These are phyloP conservation scores for Pseudomonodictys pantanalensis DNA, from an alignment of 495 filamentous ascomycete genomes.

Conservation along the genomic window DNA sequence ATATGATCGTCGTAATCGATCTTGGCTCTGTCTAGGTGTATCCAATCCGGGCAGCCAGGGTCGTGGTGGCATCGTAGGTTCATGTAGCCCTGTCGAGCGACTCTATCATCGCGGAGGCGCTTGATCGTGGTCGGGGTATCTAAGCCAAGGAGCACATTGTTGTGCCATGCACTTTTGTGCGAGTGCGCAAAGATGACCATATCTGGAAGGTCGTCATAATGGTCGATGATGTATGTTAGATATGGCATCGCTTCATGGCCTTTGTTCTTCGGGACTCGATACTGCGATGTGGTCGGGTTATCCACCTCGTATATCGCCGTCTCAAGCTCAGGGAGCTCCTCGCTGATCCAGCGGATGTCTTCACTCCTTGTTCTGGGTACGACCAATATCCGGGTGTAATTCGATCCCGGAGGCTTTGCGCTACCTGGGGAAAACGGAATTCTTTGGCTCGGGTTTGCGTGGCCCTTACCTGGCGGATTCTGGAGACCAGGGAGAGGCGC, in stretches of 20 bases:
- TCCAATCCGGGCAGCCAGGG: conserved; percentile 63
- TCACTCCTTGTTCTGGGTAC: conserved; percentile 55
- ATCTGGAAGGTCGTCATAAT: conserved; percentile 32
- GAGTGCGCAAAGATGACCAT: conserved; percentile 27
- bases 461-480: no score
- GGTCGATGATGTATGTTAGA: conserved; percentile 34
- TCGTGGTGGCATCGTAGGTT: conserved; percentile 60
- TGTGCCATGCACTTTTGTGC: conserved; percentile 28
- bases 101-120: conserved; percentile 51
- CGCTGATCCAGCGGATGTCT: conserved; percentile 58
- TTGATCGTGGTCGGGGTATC: conserved; percentile 53
- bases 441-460: not conserved
- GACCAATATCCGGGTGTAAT: conserved; percentile 52
- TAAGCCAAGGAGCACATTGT: conserved; percentile 48
- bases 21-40: conserved; percentile 34
- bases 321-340: conserved; percentile 30
- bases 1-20: conserved; percentile 16
- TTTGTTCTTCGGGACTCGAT: conserved; percentile 22
- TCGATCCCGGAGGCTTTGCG: conserved; percentile 33
- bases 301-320: conserved; percentile 25
- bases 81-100: conserved; percentile 60
- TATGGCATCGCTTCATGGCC: conserved; percentile 34
- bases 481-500: no score
- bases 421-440: conserved; percentile 15
- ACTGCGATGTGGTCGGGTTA: conserved; percentile 12